Evolutionary conservation across 768 basidiomycete species (phyloP), one percentile per base, ranked within the genome.

Genomic region (Mycena venus): DNA sequence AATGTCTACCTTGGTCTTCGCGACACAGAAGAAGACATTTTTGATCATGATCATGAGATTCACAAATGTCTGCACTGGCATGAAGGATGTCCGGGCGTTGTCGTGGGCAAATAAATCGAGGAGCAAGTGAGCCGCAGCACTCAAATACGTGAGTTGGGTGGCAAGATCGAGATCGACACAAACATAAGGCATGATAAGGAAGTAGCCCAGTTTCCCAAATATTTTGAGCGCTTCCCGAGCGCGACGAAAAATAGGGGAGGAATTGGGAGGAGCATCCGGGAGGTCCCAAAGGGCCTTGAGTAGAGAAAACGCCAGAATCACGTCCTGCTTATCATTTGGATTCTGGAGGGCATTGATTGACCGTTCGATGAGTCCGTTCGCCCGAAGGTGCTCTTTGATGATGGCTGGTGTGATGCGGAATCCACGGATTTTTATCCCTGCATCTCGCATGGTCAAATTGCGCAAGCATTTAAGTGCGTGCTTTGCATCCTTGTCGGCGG

Each of bases 11-110:
- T 86, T 84, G 14, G 80, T 72, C 71, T 85, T 86, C 0, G 81
- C 84, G 36, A 86, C 78, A 65, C 85, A 86, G 63, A 86, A 85
- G 58, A 74, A 84, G 2, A 73, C 78, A 66, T 86, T 86, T 76
- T 85, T 86, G 73, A 86, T 78, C 82, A 84, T 84, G 21, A 82
- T 76, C 77, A 80, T 78, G 32, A 85, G 70, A 63, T 87, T 82
- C 12, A 70, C 21, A 58, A 79, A 86, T 2, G 81, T 75, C 2
- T 74, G 74, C 0, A 64, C 69, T 0, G 81, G 81, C n/a, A 85
- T 42, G 42, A 42, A 42, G 42, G 42, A 12, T 12, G 42, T 42
- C 15, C 9, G 59, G 23, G 51, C 68, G 17, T 60, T 60, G 38
- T 72, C 32, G 36, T 56, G 23, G 15, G 31, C 59, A 61, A 79